Base-by-base conservation (phyloP, 129 eudicot species). In the Helichrysum umbraculigerum region DNA sequence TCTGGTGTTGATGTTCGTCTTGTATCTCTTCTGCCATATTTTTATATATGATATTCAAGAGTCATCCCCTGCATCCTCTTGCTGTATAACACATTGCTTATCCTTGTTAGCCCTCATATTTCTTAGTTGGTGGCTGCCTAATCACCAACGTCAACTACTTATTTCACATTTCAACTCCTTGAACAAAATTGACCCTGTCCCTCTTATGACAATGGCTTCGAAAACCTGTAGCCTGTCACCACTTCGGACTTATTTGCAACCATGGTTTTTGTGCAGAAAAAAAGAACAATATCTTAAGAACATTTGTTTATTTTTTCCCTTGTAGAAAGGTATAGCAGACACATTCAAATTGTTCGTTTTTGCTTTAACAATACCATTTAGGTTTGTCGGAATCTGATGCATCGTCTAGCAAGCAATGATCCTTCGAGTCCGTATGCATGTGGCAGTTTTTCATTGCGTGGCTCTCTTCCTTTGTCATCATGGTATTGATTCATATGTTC, bases 221-320 rank as follows among this genome's bases (percentile, higher is more conserved):
- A 47, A 12, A 47, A 12, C 54, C 54, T 47, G 17, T 14, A 47
- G 54, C 54, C 54, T 47, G 5, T 47, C 54, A 47, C 19, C 35
- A 61, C 35, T 60, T 60, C 33, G 10, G 19, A 60, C 66, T 10
- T 61, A 59, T 59, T 59, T 59, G 34, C 66, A 15, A 61, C 66
- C 32, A 25, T 60, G 66, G 4, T 21, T 21, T 28, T 9, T 25
- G 8, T 28, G 66, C 35, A 9, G 15, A 30, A 61, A 25, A 1
- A 4, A 59, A 8, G 5, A 9, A 59, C 65, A 19, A 20, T 58
- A 56, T 56, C 7, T 56, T 5, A 5, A 16, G 8, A 17, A 7
- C 42, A 34, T 34, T 34, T 34, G 6, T 34, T 4, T 34, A 34
- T 34, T 34, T 34, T 34, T 34, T 4, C 37, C 37, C 6, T 34